Evolutionary conservation across 2,329 filamentous ascomycete species (phyloP).

Genomic region (Aspergillus fumigatus): DNA sequence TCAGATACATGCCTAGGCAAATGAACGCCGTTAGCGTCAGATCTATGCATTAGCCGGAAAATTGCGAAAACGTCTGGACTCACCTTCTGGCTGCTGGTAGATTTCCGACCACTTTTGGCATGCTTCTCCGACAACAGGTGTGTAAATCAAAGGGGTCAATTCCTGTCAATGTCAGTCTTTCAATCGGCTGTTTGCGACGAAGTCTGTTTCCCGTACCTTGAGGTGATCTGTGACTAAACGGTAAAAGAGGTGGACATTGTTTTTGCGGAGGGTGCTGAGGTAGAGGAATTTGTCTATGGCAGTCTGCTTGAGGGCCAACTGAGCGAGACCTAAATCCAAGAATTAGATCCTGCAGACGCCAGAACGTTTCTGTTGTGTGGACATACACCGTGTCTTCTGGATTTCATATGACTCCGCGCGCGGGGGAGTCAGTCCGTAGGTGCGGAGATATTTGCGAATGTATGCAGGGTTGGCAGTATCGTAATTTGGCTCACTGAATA

Average conservation of each 20-base stretch:
- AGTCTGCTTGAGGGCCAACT: conserved; percentile 45
- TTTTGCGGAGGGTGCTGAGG: conserved; percentile 46
- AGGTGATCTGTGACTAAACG: conserved; percentile 46
- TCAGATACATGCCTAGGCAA: conserved; percentile 73
- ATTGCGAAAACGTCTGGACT: conserved; percentile 13
- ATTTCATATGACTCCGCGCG: conserved; percentile 46
- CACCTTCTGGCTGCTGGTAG: conserved; percentile 87
- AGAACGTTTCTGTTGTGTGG: not conserved
- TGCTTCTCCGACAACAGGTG: conserved; percentile 72
- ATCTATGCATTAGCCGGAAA: conserved; percentile 17
- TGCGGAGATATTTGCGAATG: conserved; percentile 49
- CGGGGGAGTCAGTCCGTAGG: conserved; percentile 48
- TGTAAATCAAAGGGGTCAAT: conserved; percentile 48
- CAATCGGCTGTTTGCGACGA: not conserved
- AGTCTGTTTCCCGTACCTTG: conserved; percentile 26
- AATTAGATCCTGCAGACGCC: conserved; percentile 1
- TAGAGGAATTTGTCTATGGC: conserved; percentile 49
- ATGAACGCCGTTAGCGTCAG: conserved; percentile 17
- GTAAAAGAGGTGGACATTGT: conserved; percentile 52
- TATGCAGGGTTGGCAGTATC: conserved; percentile 48
- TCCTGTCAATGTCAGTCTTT: conserved; percentile 31
- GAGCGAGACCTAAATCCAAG: conserved; percentile 35
- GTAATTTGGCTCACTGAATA: conserved; percentile 39
- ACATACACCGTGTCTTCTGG: conserved; percentile 45
- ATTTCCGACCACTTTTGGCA: conserved; percentile 95